Base-by-base conservation (phyloP, 2,329 filamentous ascomycete genomes). In the Calonectria hawksworthii region DNA sequence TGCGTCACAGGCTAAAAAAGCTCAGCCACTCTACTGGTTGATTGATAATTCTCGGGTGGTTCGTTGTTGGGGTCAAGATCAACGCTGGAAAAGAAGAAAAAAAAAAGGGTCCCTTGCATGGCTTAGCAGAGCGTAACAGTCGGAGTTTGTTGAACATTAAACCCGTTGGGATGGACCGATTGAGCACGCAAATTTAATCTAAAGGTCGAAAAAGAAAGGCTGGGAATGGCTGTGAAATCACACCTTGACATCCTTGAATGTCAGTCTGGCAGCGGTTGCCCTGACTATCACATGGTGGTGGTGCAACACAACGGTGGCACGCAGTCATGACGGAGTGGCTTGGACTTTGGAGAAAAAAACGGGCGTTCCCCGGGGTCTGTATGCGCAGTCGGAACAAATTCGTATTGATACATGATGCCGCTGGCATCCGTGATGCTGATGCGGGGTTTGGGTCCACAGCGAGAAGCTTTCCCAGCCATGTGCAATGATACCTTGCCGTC, bases 331-430 rank as follows among this genome's bases (percentile, higher is more conserved):
- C 14, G 4, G 56, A 63, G 56, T 63, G 56, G 34, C 56, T 63
- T 36, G 32, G 56, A 14, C 7, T 21, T 44, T 21, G 23, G 14
- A n/a, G n/a, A n/a, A n/a, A n/a, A 28, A 41, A 41, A 41, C 56
- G 56, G 36, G 34, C 56, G 56, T 44, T 63, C 56, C 23, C 41
- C 34, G 56, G 56, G 56, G 36, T 28, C 23, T 38, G 34, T 23
- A 61, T 41, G 56, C 56, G 56, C 56, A 61, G 56, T 61, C 56
- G 56, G 56, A 41, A 63, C 56, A 63, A 63, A 63, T 63, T 63
- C 56, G 56, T 63, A 63, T 63, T 28, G 56, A 63, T 63, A 63
- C 56, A 63, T 63, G 32, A 63, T 41, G 38, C 56, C 8, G 34
- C n/a, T 63, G 56, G 34, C 34, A 41, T 16, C 32, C 56, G 18